Conservation (phyloP, 2,329 filamentous ascomycete species). For the Epichloe brachyelytri region DNA sequence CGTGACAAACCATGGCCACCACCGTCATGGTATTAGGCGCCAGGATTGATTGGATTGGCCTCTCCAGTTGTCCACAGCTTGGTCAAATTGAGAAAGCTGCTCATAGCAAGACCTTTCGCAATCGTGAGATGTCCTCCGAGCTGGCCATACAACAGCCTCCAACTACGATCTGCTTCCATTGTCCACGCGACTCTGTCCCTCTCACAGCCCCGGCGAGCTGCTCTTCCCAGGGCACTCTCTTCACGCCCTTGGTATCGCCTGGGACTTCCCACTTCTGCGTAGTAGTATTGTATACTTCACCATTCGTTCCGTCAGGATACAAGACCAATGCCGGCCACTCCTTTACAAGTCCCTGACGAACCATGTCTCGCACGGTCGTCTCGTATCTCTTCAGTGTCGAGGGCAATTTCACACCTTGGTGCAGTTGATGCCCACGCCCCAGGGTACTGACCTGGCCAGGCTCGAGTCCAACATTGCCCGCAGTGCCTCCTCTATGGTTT, state of each 20-base stretch:
- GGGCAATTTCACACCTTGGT: constrained; percentile 52
- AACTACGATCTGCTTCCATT: constrained; percentile 34
- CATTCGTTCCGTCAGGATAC: constrained; percentile 58
- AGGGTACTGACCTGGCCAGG: constrained; percentile 26
- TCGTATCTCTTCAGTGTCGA: constrained; percentile 42
- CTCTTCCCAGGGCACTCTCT: constrained; percentile 29
- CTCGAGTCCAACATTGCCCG: constrained; percentile 23
- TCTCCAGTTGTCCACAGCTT: constrained; percentile 23
- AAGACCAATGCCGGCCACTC: constrained; percentile 44
- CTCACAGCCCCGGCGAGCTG: constrained; percentile 29
- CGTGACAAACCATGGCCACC: constrained; percentile 24
- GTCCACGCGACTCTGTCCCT: constrained; percentile 20
- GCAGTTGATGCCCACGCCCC: constrained; percentile 57
- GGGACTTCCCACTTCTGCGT: constrained; percentile 46
- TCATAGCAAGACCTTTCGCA: constrained; percentile 10
- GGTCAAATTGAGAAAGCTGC: too few species aligned
- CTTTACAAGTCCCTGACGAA: constrained; percentile 19
- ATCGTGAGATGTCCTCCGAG: constrained; percentile 21
- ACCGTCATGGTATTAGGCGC: constrained; percentile 52
- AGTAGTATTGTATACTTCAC: constrained; percentile 51
- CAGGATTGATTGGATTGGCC: constrained; percentile 52
- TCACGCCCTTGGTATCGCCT: constrained; percentile 10
- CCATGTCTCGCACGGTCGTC: constrained; percentile 27
- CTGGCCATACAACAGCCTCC: constrained; percentile 41
- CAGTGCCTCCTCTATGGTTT: constrained; percentile 21